Conservation (phyloP, 108 stramenopile genomes). For the Nannochloropsis gaditana region DNA sequence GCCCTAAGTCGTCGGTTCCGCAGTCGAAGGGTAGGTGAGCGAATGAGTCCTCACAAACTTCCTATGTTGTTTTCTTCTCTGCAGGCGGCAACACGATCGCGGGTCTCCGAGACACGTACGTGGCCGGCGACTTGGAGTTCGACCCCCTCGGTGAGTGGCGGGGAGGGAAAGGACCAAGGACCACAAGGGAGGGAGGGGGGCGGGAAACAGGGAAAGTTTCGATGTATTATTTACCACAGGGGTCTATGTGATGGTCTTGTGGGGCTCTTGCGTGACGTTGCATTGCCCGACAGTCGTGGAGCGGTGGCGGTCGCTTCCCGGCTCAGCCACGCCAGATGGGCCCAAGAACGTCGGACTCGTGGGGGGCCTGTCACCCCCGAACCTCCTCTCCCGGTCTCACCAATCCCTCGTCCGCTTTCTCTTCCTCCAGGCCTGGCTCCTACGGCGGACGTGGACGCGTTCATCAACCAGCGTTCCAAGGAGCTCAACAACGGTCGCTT, state of each 20-base stretch:
- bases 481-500: conserved; percentile 84
- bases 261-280: no score
- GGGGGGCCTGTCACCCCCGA: no score
- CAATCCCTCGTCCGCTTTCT: neutral
- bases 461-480: conserved; percentile 66
- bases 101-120: conserved; percentile 61
- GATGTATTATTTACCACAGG: no score
- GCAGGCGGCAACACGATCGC: conserved; percentile 60
- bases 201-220: no score
- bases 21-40: no score
- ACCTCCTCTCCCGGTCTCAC: neutral
- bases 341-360: no score
- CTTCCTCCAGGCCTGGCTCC: conserved; percentile 64
- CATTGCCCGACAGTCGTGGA: no score
- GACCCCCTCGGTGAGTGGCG: conserved; percentile 67
- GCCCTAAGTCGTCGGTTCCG: neutral
- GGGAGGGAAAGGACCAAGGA: neutral
- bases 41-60: neutral
- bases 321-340: no score
- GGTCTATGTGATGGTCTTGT: no score
- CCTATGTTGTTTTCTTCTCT: neutral
- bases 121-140: conserved; percentile 71
- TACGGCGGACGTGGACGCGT: conserved; percentile 61
- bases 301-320: no score
- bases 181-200: neutral